These are phyloP conservation scores for Beauveria bassiana DNA, from an alignment of 2,329 filamentous ascomycete species.

Conservation along the genomic window DNA sequence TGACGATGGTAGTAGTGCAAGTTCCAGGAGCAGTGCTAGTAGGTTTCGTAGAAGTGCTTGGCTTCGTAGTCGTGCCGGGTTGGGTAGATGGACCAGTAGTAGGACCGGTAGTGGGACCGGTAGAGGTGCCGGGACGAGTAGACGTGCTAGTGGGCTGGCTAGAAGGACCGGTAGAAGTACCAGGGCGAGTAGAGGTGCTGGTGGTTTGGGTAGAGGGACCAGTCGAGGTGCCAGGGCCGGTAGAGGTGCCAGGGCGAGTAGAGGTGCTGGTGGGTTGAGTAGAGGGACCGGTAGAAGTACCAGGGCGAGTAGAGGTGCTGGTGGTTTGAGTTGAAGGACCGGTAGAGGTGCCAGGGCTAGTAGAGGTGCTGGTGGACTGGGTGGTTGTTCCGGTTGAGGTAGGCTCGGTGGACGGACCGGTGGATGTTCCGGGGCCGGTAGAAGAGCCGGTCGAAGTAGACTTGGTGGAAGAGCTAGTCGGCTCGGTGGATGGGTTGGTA, in stretches of 20 bases:
- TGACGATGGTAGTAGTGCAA: constrained; percentile 39
- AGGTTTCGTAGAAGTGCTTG: constrained; percentile 14
- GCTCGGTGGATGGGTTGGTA: constrained; percentile 3
- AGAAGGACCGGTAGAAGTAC: background rate
- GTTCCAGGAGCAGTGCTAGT: constrained; percentile 19
- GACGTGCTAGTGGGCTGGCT: background rate
- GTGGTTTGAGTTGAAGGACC: constrained; percentile 4
- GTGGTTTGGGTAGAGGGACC: background rate
- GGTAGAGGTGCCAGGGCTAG: background rate
- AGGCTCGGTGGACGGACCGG: background rate
- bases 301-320: constrained; percentile 4
- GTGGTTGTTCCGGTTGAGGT: constrained; percentile 9
- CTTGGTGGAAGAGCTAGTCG: constrained; percentile 2
- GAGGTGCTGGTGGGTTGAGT: background rate
- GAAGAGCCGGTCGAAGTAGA: constrained; percentile 10
- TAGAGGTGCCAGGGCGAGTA: background rate
- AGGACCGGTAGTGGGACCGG: constrained; percentile 2
- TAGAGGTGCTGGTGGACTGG: background rate
- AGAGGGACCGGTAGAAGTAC: constrained; percentile 1
- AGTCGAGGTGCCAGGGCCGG: constrained; percentile 1
- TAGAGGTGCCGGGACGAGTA: background rate
- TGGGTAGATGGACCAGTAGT: constrained; percentile 13
- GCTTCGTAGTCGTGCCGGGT: constrained; percentile 15
- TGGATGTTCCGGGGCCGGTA: constrained; percentile 6
- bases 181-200: background rate